Base-by-base conservation (phyloP, 2,329 filamentous ascomycete genomes). In the Nemania bipapillata region DNA sequence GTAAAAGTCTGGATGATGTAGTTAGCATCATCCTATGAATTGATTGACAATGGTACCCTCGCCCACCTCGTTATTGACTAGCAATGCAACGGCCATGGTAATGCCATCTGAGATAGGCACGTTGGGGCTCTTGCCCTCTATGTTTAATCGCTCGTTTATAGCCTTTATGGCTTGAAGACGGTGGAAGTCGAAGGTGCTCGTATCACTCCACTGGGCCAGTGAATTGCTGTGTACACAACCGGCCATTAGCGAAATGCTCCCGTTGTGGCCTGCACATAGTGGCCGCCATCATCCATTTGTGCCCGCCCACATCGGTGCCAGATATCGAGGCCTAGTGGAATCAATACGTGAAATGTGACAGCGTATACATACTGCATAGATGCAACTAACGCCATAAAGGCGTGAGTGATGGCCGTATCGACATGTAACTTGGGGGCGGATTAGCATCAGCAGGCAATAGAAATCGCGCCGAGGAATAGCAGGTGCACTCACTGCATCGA, bases 141-240 rank as follows among this genome's bases (percentile, higher is more conserved):
- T 47, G 30, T 78, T 77, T 28, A 79, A 64, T 58, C 77, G 73
- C 50, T 77, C 72, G 56, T 79, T 79, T 57, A 79, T 75, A 11
- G 73, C 75, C 49, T 78, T 77, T 12, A 79, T 74, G 11, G 77
- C 75, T 63, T 79, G 76, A 40, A 78, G 74, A 9, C 77, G 77
- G 62, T 79, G 77, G 50, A 78, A 78, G 56, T 79, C 77, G 54
- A 79, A 75, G 8, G 76, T 79, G 26, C 74, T 78, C 20, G 74
- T 78, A 53, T 79, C 77, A 26, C 72, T 73, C 77, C 77, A 79
- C 54, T 74, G 72, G 7, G 77, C 77, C 11, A 79, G 72, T 9
- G 77, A 74, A 57, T 78, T 78, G 45, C 70, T 72, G 52, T 47
- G 32, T 5, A 50, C 15, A 42, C 28, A 32, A 47, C 4, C 12